Evolutionary conservation across 805 yeast genomes (phyloP).

Genomic region (Wickerhamiella spandovensis): DNA sequence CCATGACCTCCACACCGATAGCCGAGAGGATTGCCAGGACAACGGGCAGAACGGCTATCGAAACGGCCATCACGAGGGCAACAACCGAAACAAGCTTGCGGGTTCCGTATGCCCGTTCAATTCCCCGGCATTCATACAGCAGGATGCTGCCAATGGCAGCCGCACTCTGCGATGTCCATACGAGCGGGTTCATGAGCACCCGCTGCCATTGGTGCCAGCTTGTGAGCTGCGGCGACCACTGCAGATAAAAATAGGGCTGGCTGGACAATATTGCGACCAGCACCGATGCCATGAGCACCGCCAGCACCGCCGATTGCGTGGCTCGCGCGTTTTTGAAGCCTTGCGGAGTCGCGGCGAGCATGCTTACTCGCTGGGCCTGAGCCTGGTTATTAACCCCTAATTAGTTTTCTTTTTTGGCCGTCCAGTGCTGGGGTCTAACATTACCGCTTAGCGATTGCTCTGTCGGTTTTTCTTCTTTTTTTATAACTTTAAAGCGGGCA

Average conservation of each 20-base stretch:
- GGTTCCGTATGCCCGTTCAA: slow-evolving; percentile 6
- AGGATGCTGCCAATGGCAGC: slow-evolving; percentile 4
- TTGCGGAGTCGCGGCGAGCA: slow-evolving; percentile 5
- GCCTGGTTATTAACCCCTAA: no score
- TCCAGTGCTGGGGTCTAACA: no score
- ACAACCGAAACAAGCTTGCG: neutral
- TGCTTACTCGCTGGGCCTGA: neutral
- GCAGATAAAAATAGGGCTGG: slow-evolving; percentile 3
- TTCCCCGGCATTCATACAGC: slow-evolving; percentile 6
- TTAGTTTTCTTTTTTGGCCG: no score
- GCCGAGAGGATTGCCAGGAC: neutral
- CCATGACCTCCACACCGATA: neutral
- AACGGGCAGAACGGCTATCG: neutral
- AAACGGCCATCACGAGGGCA: neutral
- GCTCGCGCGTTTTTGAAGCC: slow-evolving; percentile 6
- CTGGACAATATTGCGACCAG: slow-evolving; percentile 1
- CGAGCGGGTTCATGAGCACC: slow-evolving; percentile 1
- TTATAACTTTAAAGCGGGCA: no score
- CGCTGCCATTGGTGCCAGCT: slow-evolving; percentile 8
- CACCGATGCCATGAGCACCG: slow-evolving; percentile 1
- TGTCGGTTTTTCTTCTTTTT: no score
- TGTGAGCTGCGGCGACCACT: slow-evolving; percentile 3
- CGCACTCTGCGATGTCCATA: slow-evolving; percentile 5
- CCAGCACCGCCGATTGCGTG: neutral
- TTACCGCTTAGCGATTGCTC: no score